Percentiles rank a stretch among this genome's conserved stretches.
These are phyloP conservation scores for Sparassis latifolia DNA, from an alignment of 1,284 basidiomycete species.

Conservation along the genomic window DNA sequence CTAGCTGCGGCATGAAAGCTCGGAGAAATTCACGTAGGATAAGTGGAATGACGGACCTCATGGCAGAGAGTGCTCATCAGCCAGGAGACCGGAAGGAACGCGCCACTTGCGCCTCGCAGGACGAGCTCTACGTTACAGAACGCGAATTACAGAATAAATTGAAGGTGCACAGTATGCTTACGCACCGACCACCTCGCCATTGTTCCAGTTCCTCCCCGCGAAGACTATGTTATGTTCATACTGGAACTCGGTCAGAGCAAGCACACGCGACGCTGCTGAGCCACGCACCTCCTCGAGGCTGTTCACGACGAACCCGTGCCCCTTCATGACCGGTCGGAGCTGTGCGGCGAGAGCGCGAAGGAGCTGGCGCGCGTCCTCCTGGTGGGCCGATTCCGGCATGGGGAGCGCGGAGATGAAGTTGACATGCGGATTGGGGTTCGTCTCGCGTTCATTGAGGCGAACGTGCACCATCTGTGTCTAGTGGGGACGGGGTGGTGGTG, in stretches of 20 bases:
- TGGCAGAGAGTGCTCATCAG: conserved; percentile 76
- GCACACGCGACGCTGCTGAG: neutral
- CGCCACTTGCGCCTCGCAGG: conserved; percentile 51
- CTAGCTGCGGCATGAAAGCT: conserved; percentile 39
- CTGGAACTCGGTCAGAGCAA: conserved; percentile 26
- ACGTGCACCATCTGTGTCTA: conserved; percentile 54
- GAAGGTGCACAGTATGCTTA: neutral
- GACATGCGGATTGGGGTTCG: conserved; percentile 68
- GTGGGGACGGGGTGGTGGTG: no score
- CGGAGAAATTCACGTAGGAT: neutral
- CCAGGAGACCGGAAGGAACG: conserved; percentile 57
- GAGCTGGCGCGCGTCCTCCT: conserved; percentile 59
- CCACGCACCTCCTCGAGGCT: conserved; percentile 68
- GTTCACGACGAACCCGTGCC: conserved; percentile 67
- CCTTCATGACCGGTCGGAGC: conserved; percentile 74
- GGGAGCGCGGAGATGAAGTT: conserved; percentile 70
- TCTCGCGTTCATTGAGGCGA: conserved; percentile 60
- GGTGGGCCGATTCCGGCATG: conserved; percentile 29
- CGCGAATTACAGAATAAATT: neutral
- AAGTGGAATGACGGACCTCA: conserved; percentile 44
- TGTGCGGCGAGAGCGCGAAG: conserved; percentile 74
- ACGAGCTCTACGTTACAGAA: conserved; percentile 52
- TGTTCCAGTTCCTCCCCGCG: conserved; percentile 76
- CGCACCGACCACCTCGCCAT: conserved; percentile 69
- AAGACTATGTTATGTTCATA: conserved; percentile 74